Conservation (phyloP, 768 basidiomycete species). For the Dentipellis fragilis region DNA sequence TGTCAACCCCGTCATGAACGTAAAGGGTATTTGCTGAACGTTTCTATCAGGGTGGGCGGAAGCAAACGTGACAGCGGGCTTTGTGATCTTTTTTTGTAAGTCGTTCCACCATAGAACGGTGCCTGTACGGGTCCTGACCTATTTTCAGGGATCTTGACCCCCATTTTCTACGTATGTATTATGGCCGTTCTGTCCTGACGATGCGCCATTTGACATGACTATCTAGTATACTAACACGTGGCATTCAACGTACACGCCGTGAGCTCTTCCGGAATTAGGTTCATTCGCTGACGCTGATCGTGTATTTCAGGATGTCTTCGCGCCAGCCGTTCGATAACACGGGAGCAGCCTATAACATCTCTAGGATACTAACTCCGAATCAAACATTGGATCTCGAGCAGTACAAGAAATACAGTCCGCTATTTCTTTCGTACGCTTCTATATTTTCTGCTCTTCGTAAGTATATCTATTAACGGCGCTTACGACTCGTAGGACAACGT, state of each 20-base stretch:
- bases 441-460: constrained; percentile 45
- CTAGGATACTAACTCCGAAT: constrained; percentile 27
- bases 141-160: constrained; percentile 27
- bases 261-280: constrained; percentile 6
- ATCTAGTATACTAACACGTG: constrained; percentile 26
- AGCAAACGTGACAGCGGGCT: constrained; percentile 52
- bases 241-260: constrained; percentile 28
- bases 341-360: constrained; percentile 30
- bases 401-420: constrained; percentile 33
- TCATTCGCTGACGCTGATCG: not conserved
- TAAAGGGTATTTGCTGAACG: not conserved
- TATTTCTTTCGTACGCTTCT: constrained; percentile 35
- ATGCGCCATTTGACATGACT: not conserved
- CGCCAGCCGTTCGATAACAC: constrained; percentile 33
- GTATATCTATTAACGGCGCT: constrained; percentile 6
- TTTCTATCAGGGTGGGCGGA: constrained; percentile 49
- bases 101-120: not conserved
- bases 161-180: constrained; percentile 22
- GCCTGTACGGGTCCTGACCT: not conserved
- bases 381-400: constrained; percentile 24
- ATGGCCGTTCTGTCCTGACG: not conserved
- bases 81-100: constrained; percentile 35
- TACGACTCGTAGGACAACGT: constrained; percentile 31
- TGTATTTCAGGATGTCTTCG: constrained; percentile 28
- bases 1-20: not conserved